Base-by-base conservation (phyloP, 2,329 filamentous ascomycete species). In the Talaromyces pinophilus region DNA sequence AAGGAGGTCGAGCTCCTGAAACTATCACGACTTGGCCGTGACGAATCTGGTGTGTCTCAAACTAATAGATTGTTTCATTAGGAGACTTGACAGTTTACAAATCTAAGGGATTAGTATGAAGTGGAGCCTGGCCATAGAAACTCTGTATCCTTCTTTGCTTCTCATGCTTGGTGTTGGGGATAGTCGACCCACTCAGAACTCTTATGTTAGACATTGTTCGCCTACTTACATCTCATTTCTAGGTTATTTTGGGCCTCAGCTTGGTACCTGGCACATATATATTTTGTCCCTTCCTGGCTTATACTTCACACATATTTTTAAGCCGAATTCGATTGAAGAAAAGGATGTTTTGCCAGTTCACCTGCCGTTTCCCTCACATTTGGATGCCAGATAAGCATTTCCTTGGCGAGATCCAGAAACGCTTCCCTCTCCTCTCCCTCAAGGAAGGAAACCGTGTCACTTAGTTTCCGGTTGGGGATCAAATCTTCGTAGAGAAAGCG, bases 351-450 rank as follows among this genome's bases (percentile, higher is more conserved):
- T 50, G 33, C 57, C 59, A 78, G 65, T 69, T 77, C 72, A n/a
- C 71, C 69, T 48, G 75, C 75, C 52, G 52, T 69, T 69, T 72
- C 72, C 62, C 75, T 73, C 65, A 2, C 19, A 70, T 74, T 33
- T 46, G 70, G 74, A 65, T 72, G 69, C 76, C 74, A 78, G 59
- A 55, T 46, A 67, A 79, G 73, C 74, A 77, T 78, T 69, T 44
- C 61, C 57, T 70, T 72, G 59, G 66, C 71, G 35, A 78, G 69
- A 69, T 74, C 70, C 52, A 78, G 59, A 71, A 78, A 78, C 13
- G 40, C 35, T 67, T 76, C 71, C 62, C 63, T 75, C 67, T 78
- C 73, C 50, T 72, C 71, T 67, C 65, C 71, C 46, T 71, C 67
- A 59, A 77, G 72, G 59, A 71, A 76, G 44, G 70, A 68, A 68